Conservation (phyloP, 2,329 filamentous ascomycete species). For the Setomelanomma holmii region DNA sequence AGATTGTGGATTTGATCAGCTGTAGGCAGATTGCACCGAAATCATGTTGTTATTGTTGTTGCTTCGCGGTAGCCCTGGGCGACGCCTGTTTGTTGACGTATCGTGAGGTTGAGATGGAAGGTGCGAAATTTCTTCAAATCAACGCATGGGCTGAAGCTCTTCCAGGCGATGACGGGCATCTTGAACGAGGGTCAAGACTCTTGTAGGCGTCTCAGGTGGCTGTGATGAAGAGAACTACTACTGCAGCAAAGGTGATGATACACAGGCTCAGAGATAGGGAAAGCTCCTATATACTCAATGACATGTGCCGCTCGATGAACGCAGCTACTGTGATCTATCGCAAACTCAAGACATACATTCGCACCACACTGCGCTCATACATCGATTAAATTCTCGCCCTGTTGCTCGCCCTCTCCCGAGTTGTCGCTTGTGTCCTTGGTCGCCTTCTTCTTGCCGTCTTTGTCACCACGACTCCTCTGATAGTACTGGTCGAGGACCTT, state of each 20-base stretch:
- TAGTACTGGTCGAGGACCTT: conserved; percentile 62
- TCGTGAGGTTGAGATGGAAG: background rate
- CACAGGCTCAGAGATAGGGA: background rate
- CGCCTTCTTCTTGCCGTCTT: conserved; percentile 48
- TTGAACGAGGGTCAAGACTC: background rate
- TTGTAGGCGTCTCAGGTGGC: background rate
- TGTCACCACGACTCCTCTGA: conserved; percentile 49
- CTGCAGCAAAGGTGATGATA: background rate
- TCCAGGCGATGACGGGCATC: background rate
- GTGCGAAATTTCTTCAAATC: background rate
- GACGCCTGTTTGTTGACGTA: background rate
- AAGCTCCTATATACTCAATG: conserved; percentile 31
- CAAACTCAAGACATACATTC: conserved; percentile 8
- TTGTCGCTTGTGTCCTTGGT: conserved; percentile 54
- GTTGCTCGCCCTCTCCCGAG: conserved; percentile 39
- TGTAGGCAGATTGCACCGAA: background rate
- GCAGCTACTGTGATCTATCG: conserved; percentile 6
- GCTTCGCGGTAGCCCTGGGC: background rate
- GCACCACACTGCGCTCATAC: conserved; percentile 30
- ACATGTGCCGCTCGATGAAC: conserved; percentile 21
- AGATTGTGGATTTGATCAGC: no score
- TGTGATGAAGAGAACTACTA: background rate
- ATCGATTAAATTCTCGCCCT: conserved; percentile 50
- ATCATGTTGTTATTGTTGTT: no score
- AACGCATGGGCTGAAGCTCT: background rate